These are phyloP conservation scores for Boechera stricta DNA, from an alignment of 345 rosid genomes.

Conservation along the genomic window DNA sequence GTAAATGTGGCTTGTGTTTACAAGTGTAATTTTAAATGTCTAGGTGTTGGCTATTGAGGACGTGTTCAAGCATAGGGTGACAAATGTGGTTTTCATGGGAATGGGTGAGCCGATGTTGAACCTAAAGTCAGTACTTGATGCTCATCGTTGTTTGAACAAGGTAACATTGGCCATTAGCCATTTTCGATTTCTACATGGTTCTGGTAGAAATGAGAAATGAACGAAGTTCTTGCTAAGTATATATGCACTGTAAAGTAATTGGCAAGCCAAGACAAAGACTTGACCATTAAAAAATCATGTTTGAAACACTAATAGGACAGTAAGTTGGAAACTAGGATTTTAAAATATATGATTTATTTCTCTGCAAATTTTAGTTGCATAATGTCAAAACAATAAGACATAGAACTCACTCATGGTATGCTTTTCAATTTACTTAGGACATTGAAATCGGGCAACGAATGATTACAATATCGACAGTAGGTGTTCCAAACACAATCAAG, in stretches of 20 bases:
- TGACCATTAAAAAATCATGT: background rate
- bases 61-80: constrained; percentile 85
- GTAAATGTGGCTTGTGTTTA: constrained; percentile 3
- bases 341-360: background rate
- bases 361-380: background rate
- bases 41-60: constrained; percentile 95
- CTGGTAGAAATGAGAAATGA: background rate
- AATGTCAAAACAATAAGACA: background rate
- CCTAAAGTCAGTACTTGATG: constrained; percentile 87
- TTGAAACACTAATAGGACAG: background rate
- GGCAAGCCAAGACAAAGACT: constrained; percentile 6
- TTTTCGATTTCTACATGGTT: constrained; percentile 1
- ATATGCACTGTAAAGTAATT: background rate
- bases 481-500: constrained; percentile 95
- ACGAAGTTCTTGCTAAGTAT: constrained; percentile 21
- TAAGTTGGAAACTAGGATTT: constrained; percentile 16
- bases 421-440: constrained; percentile 57
- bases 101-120: constrained; percentile 99
- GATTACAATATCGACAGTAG: constrained; percentile 96
- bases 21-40: constrained; percentile 19
- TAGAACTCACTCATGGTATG: constrained; percentile 19
- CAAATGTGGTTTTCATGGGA: constrained; percentile 98
- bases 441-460: constrained; percentile 96
- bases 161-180: constrained; percentile 43
- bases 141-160: constrained; percentile 93